Evolutionary conservation across 441 rosid genomes (phyloP).

Genomic region (Kokia cookei): DNA sequence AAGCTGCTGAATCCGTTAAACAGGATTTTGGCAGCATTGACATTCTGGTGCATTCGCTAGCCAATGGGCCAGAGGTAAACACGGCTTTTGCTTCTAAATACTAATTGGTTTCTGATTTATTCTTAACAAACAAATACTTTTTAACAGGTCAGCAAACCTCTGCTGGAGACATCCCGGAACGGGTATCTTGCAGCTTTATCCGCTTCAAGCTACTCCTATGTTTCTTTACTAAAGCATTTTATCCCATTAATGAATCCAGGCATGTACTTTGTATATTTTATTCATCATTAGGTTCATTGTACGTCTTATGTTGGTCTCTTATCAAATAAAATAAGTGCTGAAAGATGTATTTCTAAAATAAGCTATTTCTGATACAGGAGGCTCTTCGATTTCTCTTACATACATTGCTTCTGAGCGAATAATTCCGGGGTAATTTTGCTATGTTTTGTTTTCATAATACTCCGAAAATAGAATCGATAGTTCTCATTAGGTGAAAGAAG

Average conservation of each 20-base stretch:
- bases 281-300: neutral
- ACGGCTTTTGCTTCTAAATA: neutral
- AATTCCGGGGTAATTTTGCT: conserved; percentile 78
- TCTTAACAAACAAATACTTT: neutral
- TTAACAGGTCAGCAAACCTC: conserved; percentile 72
- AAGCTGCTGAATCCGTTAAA: conserved; percentile 77
- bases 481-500: conserved; percentile 1
- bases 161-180: conserved; percentile 81
- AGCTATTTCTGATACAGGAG: conserved; percentile 41
- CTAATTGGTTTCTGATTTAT: neutral
- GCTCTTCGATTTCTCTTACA: conserved; percentile 85
- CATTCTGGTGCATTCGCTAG: conserved; percentile 95
- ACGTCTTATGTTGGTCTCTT: neutral
- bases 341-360: conserved; percentile 3
- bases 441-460: neutral
- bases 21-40: conserved; percentile 93
- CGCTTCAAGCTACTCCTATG: conserved; percentile 89
- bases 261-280: conserved; percentile 12
- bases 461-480: neutral
- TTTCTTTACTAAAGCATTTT: conserved; percentile 81
- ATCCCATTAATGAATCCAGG: conserved; percentile 97
- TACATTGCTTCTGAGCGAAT: conserved; percentile 96
- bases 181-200: conserved; percentile 96
- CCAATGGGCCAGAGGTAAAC: conserved; percentile 98
- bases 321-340: neutral